A percentile compares a stretch with the other conserved stretches of the same genome.
These are phyloP conservation scores for Cystobasidiaceae sp. DNA, from an alignment of 1,284 basidiomycete genomes.

Conservation along the genomic window DNA sequence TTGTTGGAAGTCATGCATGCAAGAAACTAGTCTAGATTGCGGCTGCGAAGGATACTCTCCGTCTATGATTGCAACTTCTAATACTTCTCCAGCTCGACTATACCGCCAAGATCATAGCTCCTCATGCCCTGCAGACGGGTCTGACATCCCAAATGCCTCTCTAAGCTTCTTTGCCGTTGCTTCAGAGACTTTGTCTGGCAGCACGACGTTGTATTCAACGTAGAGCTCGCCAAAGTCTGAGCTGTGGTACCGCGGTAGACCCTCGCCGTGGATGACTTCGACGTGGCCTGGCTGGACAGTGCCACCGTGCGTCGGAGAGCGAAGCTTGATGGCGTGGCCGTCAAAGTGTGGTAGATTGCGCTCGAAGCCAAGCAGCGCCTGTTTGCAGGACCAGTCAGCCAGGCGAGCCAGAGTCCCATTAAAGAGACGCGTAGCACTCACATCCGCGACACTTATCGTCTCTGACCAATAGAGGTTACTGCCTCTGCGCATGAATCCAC, in stretches of 20 bases:
- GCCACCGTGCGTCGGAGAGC: slow-evolving; percentile 53
- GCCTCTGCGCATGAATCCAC: slow-evolving; percentile 80
- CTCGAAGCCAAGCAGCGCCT: slow-evolving; percentile 76
- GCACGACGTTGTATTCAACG: slow-evolving; percentile 82
- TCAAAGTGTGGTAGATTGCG: slow-evolving; percentile 84
- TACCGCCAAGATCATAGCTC: neutral
- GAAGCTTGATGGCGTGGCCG: slow-evolving; percentile 68
- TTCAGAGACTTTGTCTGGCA: slow-evolving; percentile 61
- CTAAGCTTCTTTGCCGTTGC: slow-evolving; percentile 9
- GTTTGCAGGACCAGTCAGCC: slow-evolving; percentile 32
- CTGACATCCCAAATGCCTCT: slow-evolving; percentile 1
- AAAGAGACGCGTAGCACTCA: neutral
- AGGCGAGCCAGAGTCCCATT: neutral
- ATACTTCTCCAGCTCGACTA: no score
- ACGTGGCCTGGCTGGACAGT: slow-evolving; percentile 91
- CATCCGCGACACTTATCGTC: slow-evolving; percentile 82
- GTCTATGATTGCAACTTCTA: no score
- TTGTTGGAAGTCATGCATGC: no score
- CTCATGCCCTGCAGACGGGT: neutral
- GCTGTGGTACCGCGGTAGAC: slow-evolving; percentile 49
- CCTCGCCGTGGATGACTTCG: slow-evolving; percentile 75
- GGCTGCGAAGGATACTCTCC: no score
- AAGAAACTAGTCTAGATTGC: no score
- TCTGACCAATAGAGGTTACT: slow-evolving; percentile 82
- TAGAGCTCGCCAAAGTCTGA: slow-evolving; percentile 69